These are phyloP conservation scores for Bonia amplexicaulis DNA, from an alignment of 176 grass and related monocot genomes.

Conservation along the genomic window DNA sequence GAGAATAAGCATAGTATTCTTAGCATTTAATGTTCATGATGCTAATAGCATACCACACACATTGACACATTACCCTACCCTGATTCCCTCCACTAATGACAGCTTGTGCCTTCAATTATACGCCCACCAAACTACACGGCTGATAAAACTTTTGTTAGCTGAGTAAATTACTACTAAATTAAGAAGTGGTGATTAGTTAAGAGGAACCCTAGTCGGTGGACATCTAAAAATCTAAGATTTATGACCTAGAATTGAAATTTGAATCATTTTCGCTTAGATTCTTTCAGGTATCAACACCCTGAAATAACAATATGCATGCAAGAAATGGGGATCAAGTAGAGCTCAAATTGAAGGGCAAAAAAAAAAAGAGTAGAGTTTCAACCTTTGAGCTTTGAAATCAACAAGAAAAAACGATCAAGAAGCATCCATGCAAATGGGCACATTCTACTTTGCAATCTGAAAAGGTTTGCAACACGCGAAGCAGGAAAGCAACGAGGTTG, in stretches of 20 bases:
- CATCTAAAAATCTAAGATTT: conserved; percentile 3
- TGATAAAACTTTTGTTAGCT: conserved; percentile 20
- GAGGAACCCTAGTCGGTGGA: conserved; percentile 23
- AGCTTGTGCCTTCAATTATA: conserved; percentile 43
- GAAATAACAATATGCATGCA: neutral
- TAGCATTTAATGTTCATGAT: conserved; percentile 15
- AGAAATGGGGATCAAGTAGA: neutral
- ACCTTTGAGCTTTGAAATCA: neutral
- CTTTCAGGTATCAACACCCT: neutral
- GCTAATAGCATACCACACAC: neutral
- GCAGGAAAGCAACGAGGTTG: neutral
- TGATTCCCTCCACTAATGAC: conserved; percentile 32
- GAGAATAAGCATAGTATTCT: neutral
- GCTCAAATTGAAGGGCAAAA: neutral
- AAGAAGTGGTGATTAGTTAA: conserved; percentile 25
- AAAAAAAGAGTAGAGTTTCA: neutral
- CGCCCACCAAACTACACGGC: conserved; percentile 29
- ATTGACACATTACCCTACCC: neutral
- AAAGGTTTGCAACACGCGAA: neutral
- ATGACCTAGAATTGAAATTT: neutral
- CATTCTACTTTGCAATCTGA: conserved; percentile 22
- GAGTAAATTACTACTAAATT: neutral
- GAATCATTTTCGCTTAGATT: conserved; percentile 17
- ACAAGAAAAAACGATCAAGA: neutral
- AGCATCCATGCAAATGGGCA: neutral